Conservation (phyloP, 192 early-diverging fungal genomes). For the Coemansia sp. region DNA sequence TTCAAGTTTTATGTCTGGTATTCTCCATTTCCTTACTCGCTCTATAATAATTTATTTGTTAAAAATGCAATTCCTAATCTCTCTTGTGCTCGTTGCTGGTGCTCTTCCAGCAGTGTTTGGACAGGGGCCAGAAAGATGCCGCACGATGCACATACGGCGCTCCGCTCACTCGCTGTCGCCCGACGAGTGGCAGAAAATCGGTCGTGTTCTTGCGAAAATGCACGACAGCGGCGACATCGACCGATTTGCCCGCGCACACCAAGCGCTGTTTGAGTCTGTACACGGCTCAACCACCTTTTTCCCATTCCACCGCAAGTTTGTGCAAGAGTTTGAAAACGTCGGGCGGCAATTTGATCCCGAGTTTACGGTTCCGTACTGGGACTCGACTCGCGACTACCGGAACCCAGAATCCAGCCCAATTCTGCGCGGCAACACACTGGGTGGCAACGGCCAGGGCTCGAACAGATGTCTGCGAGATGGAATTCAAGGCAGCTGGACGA, state of each 20-base stretch:
- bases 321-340: conserved; percentile 51
- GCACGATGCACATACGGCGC: conserved; percentile 22
- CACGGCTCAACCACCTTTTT: conserved; percentile 51
- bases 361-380: conserved; percentile 52
- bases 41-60: too few relatives aligned
- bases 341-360: conserved; percentile 33
- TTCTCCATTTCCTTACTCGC: neutral
- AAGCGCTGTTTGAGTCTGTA: conserved; percentile 37
- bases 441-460: conserved; percentile 39
- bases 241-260: conserved; percentile 40
- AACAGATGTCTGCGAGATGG: conserved; percentile 26
- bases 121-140: conserved; percentile 26
- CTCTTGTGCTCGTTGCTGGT: conserved; percentile 8
- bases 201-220: conserved; percentile 26
- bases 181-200: conserved; percentile 39
- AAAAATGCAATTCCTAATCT: conserved; percentile 11
- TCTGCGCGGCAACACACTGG: conserved; percentile 21
- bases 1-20: neutral
- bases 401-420: conserved; percentile 37
- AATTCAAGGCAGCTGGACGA: conserved; percentile 31
- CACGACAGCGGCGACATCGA: conserved; percentile 36
- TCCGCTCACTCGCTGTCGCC: conserved; percentile 43
- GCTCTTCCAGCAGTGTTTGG: conserved; percentile 7
- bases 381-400: conserved; percentile 35
- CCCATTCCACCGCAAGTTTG: conserved; percentile 54